Conservation (phyloP, 1,284 basidiomycete species). For the Trichosporon sp. region DNA sequence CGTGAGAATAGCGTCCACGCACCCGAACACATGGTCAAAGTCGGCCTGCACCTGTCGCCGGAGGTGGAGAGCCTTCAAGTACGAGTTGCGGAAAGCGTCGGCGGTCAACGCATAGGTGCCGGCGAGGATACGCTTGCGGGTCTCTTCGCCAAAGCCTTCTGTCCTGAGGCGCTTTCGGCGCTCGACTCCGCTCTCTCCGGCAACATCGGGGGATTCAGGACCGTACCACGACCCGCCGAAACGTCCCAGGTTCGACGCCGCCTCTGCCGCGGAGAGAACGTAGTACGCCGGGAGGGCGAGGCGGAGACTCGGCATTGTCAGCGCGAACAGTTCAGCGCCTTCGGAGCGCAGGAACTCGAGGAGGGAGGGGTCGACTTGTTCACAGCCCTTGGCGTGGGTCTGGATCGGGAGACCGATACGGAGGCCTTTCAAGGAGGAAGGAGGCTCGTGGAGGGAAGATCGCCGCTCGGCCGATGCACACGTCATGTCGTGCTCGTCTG, state of each 20-base stretch:
- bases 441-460: constrained; percentile 18
- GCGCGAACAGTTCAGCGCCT: constrained; percentile 72
- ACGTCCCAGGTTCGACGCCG: constrained; percentile 86
- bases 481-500: constrained; percentile 80
- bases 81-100: constrained; percentile 95
- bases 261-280: constrained; percentile 90
- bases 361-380: constrained; percentile 43
- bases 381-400: constrained; percentile 36
- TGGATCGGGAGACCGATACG: constrained; percentile 49
- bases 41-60: constrained; percentile 72
- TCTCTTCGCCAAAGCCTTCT: constrained; percentile 79
- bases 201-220: constrained; percentile 57
- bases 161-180: constrained; percentile 65
- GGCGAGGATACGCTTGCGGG: constrained; percentile 82
- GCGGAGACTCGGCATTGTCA: constrained; percentile 75
- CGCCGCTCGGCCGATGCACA: constrained; percentile 62
- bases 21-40: constrained; percentile 70
- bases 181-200: constrained; percentile 60
- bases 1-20: constrained; percentile 78
- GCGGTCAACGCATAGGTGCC: constrained; percentile 91
- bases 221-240: constrained; percentile 79
- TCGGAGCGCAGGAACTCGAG: constrained; percentile 62
- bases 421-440: constrained; percentile 32
- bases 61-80: constrained; percentile 84
- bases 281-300: constrained; percentile 93